Evolutionary conservation across 768 basidiomycete genomes (phyloP).

Genomic region (Pholiota microspora): DNA sequence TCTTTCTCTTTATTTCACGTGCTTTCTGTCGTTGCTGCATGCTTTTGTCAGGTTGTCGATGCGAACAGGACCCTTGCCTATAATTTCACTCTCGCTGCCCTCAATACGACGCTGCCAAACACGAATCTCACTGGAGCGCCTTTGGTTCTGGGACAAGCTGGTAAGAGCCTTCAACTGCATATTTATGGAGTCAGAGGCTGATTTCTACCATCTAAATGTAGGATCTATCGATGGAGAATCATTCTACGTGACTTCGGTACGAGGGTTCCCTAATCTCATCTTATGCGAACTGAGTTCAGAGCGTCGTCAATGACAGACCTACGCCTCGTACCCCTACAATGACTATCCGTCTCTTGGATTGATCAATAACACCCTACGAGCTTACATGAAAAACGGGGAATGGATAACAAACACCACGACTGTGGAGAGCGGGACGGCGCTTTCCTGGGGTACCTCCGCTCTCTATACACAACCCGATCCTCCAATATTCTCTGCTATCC

Average conservation of each 20-base stretch:
- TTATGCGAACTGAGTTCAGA: background rate
- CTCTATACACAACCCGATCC: slow-evolving; percentile 28
- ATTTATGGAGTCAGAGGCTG: background rate
- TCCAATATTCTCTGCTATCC: slow-evolving; percentile 33
- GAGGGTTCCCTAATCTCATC: slow-evolving; percentile 4
- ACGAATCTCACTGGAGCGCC: slow-evolving; percentile 44
- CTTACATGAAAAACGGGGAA: slow-evolving; percentile 29
- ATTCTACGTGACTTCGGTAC: slow-evolving; percentile 44
- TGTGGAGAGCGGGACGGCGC: slow-evolving; percentile 26
- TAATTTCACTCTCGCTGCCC: slow-evolving; percentile 47
- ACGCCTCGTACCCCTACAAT: slow-evolving; percentile 48
- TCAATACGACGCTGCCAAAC: slow-evolving; percentile 39
- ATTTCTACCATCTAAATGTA: slow-evolving; percentile 6
- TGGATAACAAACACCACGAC: slow-evolving; percentile 40
- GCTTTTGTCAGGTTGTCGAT: background rate
- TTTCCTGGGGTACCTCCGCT: slow-evolving; percentile 37
- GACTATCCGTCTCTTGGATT: slow-evolving; percentile 43
- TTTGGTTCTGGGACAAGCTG: slow-evolving; percentile 41
- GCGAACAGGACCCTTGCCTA: slow-evolving; percentile 20
- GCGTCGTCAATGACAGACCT: slow-evolving; percentile 32
- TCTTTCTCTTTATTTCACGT: background rate
- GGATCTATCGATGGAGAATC: slow-evolving; percentile 36
- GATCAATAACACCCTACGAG: slow-evolving; percentile 34
- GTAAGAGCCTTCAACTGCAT: slow-evolving; percentile 18
- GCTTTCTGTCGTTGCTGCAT: background rate